phyloP scores from a whole-genome alignment of 2,329 filamentous ascomycete species.

The Stemphylium vesicarium region DNA sequence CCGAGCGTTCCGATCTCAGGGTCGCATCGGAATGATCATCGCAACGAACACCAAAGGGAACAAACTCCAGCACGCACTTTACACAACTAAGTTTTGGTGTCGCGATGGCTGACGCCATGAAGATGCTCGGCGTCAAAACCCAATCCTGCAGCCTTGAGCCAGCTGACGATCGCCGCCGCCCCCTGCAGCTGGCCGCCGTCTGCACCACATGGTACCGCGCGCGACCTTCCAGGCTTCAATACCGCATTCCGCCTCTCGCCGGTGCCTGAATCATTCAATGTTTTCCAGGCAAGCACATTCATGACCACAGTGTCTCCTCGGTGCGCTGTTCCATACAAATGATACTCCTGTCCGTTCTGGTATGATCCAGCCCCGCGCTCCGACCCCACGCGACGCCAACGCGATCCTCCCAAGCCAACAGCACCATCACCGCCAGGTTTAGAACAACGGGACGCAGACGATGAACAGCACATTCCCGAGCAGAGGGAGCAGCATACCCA shows the following conservation, averaged over 20 bases:
- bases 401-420: constrained; percentile 1
- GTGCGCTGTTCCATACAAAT: constrained; percentile 10
- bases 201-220: constrained; percentile 1
- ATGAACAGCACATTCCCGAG: constrained; percentile 33
- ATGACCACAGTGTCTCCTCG: constrained; percentile 32
- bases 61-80: background rate
- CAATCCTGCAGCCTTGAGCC: constrained; percentile 19
- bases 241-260: constrained; percentile 14
- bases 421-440: constrained; percentile 5
- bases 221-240: constrained; percentile 35
- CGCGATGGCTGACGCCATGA: constrained; percentile 6
- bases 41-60: background rate
- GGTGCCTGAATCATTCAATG: constrained; percentile 40
- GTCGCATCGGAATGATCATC: constrained; percentile 21
- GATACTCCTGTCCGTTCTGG: background rate
- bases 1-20: constrained; percentile 21
- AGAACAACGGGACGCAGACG: constrained; percentile 4
- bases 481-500: constrained; percentile 40
- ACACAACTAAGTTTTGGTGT: background rate
- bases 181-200: constrained; percentile 22
- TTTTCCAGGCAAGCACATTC: constrained; percentile 35
- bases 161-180: constrained; percentile 23
- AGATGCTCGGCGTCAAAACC: constrained; percentile 11
- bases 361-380: constrained; percentile 20
- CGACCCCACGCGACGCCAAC: constrained; percentile 21